Conservation (phyloP, 768 basidiomycete genomes). For the Dendrothele bispora region DNA sequence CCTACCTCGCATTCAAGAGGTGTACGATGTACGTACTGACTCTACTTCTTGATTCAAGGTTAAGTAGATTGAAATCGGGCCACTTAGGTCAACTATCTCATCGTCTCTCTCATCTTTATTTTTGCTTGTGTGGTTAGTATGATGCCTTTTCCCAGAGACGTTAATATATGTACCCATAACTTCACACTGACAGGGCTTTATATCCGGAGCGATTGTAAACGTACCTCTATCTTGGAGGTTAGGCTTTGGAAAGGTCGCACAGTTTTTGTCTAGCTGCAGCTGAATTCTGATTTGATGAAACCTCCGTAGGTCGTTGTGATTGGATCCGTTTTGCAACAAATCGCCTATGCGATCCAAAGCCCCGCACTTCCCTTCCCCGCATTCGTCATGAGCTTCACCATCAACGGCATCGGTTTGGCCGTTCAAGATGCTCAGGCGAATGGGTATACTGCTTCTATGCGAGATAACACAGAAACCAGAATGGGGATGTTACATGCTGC, state of each 20-base stretch:
- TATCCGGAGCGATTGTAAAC: slow-evolving; percentile 45
- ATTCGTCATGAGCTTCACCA: slow-evolving; percentile 37
- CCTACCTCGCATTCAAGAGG: slow-evolving; percentile 44
- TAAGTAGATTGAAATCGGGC: background rate
- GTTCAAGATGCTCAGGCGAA: slow-evolving; percentile 49
- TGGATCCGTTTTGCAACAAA: slow-evolving; percentile 11
- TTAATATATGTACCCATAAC: background rate
- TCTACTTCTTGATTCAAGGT: background rate
- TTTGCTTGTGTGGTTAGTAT: slow-evolving; percentile 1
- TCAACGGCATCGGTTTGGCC: slow-evolving; percentile 30
- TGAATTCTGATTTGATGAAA: background rate
- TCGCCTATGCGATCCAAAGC: slow-evolving; percentile 22
- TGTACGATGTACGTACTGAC: background rate
- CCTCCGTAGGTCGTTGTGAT: slow-evolving; percentile 11
- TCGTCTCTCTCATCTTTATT: slow-evolving; percentile 4
- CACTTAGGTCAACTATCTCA: background rate
- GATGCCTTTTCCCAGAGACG: background rate
- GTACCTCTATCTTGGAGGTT: slow-evolving; percentile 42
- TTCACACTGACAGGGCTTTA: slow-evolving; percentile 37
- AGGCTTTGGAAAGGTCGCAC: slow-evolving; percentile 43
- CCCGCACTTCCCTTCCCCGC: slow-evolving; percentile 55
- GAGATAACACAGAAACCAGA: slow-evolving; percentile 38
- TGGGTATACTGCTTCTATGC: slow-evolving; percentile 44
- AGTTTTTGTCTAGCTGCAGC: background rate
- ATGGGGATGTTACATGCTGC: slow-evolving; percentile 50